Conservation (phyloP, 2,329 filamentous ascomycete species). For the Clonostachys solani region DNA sequence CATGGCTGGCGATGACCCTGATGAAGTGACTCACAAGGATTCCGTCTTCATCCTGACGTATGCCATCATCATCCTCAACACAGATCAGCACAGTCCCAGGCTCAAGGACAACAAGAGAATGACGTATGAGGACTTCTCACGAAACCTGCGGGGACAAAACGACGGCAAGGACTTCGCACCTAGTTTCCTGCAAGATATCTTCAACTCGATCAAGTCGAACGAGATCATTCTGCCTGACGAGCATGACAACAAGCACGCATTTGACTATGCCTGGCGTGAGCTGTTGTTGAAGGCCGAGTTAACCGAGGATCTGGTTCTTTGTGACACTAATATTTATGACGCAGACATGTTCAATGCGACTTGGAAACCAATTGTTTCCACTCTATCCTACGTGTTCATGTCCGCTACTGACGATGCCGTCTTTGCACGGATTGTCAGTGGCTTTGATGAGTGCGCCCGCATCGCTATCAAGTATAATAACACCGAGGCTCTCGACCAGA, state of each 20-base stretch:
- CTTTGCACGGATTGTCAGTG: slow-evolving; percentile 87
- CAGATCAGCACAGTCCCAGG: slow-evolving; percentile 94
- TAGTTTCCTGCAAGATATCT: slow-evolving; percentile 83
- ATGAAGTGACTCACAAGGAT: slow-evolving; percentile 79
- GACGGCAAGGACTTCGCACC: slow-evolving; percentile 77
- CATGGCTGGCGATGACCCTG: slow-evolving; percentile 62
- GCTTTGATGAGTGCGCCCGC: slow-evolving; percentile 92
- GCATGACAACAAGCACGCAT: slow-evolving; percentile 93
- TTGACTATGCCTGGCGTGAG: slow-evolving; percentile 97
- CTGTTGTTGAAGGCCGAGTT: slow-evolving; percentile 79
- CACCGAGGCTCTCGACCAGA: slow-evolving; percentile 85
- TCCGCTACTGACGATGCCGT: slow-evolving; percentile 95
- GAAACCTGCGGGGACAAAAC: slow-evolving; percentile 89
- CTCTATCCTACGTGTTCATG: slow-evolving; percentile 97
- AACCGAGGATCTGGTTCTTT: slow-evolving; percentile 69
- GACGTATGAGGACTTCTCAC: slow-evolving; percentile 76
- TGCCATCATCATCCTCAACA: slow-evolving; percentile 96
- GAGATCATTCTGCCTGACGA: slow-evolving; percentile 98
- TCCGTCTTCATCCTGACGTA: slow-evolving; percentile 89
- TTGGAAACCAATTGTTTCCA: slow-evolving; percentile 93
- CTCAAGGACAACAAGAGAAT: slow-evolving; percentile 76
- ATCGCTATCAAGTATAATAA: slow-evolving; percentile 84
- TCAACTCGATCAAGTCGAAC: slow-evolving; percentile 83
- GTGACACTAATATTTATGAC: slow-evolving; percentile 91
- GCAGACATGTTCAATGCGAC: slow-evolving; percentile 96